phyloP scores from a whole-genome alignment of 192 early-diverging fungal genomes.

The Backusella tarrabulga region DNA sequence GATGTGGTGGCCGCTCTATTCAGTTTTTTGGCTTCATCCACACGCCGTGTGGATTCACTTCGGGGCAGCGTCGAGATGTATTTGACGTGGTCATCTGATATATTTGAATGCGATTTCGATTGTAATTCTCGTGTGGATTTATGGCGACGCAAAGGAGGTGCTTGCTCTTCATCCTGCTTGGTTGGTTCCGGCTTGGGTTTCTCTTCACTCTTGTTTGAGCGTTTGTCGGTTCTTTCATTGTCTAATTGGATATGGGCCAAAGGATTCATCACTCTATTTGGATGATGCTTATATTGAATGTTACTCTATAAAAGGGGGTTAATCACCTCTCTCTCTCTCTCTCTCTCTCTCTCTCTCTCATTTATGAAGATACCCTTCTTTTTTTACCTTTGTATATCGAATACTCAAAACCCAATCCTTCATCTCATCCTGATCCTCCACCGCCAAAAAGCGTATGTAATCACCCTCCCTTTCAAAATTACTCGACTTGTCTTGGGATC shows the following conservation, averaged over 20 bases:
- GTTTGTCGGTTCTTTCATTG: neutral
- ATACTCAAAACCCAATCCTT: slow-evolving; percentile 75
- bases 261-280: slow-evolving; percentile 15
- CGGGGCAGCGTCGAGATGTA: neutral
- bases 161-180: neutral
- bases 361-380: too few relatives aligned
- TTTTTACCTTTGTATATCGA: slow-evolving; percentile 63
- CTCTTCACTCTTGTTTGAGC: neutral
- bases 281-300: slow-evolving; percentile 26
- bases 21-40: slow-evolving; percentile 4
- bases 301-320: neutral
- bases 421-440: slow-evolving; percentile 60
- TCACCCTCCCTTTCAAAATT: slow-evolving; percentile 87
- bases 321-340: neutral
- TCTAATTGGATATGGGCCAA: slow-evolving; percentile 8
- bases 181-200: neutral
- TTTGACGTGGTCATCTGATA: neutral
- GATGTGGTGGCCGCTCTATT: neutral
- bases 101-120: neutral
- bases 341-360: too few relatives aligned
- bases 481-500: slow-evolving; percentile 72
- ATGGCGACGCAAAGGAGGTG: slow-evolving; percentile 10
- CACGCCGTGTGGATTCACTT: slow-evolving; percentile 15
- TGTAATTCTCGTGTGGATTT: slow-evolving; percentile 18
- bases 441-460: slow-evolving; percentile 74